Evolutionary conservation across 768 basidiomycete species (phyloP).

Genomic region (Dioszegia crocea): DNA sequence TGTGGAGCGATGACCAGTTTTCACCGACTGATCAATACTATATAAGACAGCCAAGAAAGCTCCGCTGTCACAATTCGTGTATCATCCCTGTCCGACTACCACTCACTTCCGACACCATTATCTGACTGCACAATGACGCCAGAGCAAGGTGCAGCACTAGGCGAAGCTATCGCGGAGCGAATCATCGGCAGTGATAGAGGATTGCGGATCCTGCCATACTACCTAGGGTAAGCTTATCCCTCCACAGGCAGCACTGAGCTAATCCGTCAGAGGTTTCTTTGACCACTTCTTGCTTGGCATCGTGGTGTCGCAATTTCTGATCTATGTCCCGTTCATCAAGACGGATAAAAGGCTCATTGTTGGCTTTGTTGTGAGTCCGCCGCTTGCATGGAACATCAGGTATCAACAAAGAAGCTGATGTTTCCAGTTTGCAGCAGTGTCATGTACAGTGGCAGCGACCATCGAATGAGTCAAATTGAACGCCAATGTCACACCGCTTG

Average conservation of each 20-base stretch:
- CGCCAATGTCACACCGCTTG: neutral
- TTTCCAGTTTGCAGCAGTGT: neutral
- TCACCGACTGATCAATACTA: no score
- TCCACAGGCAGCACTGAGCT: neutral
- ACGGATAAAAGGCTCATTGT: conserved; percentile 4
- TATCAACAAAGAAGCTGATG: neutral
- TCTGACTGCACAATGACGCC: no score
- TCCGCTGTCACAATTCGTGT: no score
- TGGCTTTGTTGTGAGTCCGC: conserved; percentile 1
- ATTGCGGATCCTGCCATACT: conserved; percentile 1
- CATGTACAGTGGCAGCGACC: neutral
- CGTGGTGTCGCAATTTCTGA: neutral
- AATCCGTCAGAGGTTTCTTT: neutral
- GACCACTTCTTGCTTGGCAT: conserved; percentile 2
- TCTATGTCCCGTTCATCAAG: neutral
- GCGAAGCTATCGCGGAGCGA: neutral
- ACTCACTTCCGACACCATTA: no score
- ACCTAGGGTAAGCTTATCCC: neutral
- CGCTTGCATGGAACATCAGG: no score
- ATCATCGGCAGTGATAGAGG: neutral
- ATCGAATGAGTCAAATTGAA: neutral
- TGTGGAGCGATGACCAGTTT: no score
- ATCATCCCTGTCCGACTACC: no score
- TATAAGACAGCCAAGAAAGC: no score
- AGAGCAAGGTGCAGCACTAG: neutral